These are phyloP conservation scores for Phanerodontia chrysosporium DNA, from an alignment of 768 basidiomycete species.

Conservation along the genomic window DNA sequence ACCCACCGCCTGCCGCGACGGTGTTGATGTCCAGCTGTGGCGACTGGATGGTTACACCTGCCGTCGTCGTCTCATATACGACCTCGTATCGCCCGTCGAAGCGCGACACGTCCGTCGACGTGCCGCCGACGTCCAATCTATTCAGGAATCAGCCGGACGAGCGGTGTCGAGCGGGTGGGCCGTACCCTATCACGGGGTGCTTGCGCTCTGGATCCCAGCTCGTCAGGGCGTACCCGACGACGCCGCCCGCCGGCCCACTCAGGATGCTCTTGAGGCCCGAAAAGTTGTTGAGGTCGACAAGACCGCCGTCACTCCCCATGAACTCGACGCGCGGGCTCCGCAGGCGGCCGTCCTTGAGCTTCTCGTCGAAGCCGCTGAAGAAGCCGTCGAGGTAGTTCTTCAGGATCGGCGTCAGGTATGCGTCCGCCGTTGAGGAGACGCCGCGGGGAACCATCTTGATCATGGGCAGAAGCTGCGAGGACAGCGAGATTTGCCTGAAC, in stretches of 20 bases:
- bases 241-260: slow-evolving; percentile 92
- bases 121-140: slow-evolving; percentile 91
- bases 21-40: slow-evolving; percentile 95
- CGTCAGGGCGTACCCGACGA: slow-evolving; percentile 91
- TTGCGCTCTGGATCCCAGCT: slow-evolving; percentile 78
- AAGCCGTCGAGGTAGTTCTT: slow-evolving; percentile 85
- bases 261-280: slow-evolving; percentile 91
- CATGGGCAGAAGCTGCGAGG: slow-evolving; percentile 85
- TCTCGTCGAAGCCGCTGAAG: slow-evolving; percentile 81
- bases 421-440: slow-evolving; percentile 89
- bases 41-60: slow-evolving; percentile 87
- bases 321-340: slow-evolving; percentile 80
- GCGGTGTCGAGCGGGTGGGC: slow-evolving; percentile 11
- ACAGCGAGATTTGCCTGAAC: slow-evolving; percentile 88
- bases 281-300: slow-evolving; percentile 78
- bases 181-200: slow-evolving; percentile 80
- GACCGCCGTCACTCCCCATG: slow-evolving; percentile 91
- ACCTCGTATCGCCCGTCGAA: slow-evolving; percentile 89
- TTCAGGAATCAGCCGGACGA: too few species aligned
- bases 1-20: slow-evolving; percentile 93
- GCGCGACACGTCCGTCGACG: slow-evolving; percentile 92
- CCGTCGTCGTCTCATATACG: slow-evolving; percentile 94
- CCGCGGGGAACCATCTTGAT: slow-evolving; percentile 95
- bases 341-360: slow-evolving; percentile 55
- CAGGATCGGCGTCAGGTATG: slow-evolving; percentile 90